A percentile compares a stretch with the other conserved stretches of the same genome.
These are phyloP conservation scores for Pyrus pyrifolia DNA, from an alignment of 306 rosid genomes.

Conservation along the genomic window DNA sequence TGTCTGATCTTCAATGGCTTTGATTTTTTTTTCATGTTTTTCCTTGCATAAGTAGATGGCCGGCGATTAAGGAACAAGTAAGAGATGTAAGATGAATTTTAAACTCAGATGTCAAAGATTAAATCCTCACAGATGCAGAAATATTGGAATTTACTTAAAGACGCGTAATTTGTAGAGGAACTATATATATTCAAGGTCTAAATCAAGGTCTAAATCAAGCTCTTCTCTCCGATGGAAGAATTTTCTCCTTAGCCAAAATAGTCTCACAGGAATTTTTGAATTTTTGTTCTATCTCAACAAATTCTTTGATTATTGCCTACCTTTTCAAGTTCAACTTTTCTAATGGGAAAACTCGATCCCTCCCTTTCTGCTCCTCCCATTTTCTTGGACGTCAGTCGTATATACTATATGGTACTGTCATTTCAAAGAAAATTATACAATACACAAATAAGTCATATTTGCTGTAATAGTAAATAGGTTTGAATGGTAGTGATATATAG, in stretches of 20 bases:
- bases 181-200: neutral
- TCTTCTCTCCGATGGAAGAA: neutral
- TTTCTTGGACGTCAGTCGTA: conserved; percentile 2
- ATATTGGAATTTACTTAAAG: neutral
- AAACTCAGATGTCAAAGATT: neutral
- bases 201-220: too few relatives aligned
- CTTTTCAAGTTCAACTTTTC: neutral
- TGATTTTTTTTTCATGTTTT: neutral
- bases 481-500: neutral
- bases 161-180: neutral
- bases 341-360: neutral
- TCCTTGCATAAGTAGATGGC: too few relatives aligned
- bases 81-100: neutral
- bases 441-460: neutral
- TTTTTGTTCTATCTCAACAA: neutral
- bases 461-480: neutral
- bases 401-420: neutral
- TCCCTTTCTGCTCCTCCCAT: neutral
- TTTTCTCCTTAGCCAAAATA: neutral
- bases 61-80: neutral
- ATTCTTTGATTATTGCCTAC: neutral
- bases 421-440: neutral
- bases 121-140: neutral
- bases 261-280: neutral
- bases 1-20: neutral